Conservation (phyloP, 345 rosid genomes). For the Citrus medica region DNA sequence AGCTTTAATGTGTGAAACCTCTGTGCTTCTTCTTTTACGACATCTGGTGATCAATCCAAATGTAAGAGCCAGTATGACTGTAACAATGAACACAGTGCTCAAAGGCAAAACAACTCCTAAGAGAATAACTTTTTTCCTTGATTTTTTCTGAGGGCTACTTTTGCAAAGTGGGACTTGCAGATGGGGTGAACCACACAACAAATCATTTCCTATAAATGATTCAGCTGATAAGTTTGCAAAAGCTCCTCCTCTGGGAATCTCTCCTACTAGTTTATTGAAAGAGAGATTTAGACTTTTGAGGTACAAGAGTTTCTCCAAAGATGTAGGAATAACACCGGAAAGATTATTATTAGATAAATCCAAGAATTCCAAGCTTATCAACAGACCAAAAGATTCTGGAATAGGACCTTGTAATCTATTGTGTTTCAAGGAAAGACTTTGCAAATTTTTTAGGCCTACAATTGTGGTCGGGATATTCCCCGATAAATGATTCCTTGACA, state of each 20-base stretch:
- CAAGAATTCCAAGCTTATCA: conserved; percentile 5
- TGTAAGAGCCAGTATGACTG: neutral
- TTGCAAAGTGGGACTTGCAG: conserved; percentile 10
- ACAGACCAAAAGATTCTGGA: conserved; percentile 4
- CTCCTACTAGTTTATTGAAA: conserved; percentile 11
- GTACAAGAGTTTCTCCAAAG: neutral
- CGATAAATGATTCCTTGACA: too few relatives aligned
- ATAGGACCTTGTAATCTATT: conserved; percentile 10
- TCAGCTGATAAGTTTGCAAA: conserved; percentile 3
- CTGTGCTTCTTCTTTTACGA: neutral
- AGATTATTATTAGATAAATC: conserved; percentile 11
- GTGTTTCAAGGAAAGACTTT: neutral
- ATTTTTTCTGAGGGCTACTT: neutral
- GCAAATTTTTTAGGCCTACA: neutral
- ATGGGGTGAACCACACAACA: neutral
- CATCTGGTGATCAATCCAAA: neutral
- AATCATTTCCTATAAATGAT: conserved; percentile 3
- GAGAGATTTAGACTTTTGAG: conserved; percentile 3
- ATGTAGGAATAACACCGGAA: conserved; percentile 8
- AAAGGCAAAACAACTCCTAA: neutral
- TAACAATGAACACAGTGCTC: neutral
- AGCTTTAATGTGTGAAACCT: neutral
- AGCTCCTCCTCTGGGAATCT: conserved; percentile 6
- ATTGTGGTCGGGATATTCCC: neutral
- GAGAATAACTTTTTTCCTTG: neutral